Evolutionary conservation across 768 basidiomycete genomes (phyloP), one percentile per base, ranked within the genome.

Genomic region (Ramaria sp.): DNA sequence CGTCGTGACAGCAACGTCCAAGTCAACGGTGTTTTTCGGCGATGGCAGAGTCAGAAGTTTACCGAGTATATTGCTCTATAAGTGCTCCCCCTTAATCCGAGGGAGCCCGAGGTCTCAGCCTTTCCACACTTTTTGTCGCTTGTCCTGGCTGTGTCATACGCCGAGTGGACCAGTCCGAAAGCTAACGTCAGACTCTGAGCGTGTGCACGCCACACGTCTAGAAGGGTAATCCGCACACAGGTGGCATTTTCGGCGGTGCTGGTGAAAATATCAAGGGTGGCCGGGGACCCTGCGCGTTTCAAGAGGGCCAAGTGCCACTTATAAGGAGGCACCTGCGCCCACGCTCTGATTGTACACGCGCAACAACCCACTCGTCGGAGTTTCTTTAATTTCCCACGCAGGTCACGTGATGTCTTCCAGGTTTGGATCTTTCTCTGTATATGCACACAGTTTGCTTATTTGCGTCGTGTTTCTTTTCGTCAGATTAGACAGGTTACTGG

Each of bases 401-500:
- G 53, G 44, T 55, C 53, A 55, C 53, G 53, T 55, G 53, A 47
- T 55, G 53, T 47, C 53, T 30, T 55, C 53, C 53, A 55, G 53
- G 53, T 55, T 25, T 47, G 52, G 50, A 52, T n/a, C 16, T 5
- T 16, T 27, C n/a, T 13, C 4, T 50, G 9, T 27, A 30, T 18
- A 32, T 48, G 32, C 13, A 12, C 8, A 27, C 3, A 7, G 12
- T 48, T 8, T 25, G 20, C 24, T 25, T 13, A 50, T 37, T 22
- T 7, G 48, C 28, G 7, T 24, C 9, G 12, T 8, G n/a, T 48
- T 30, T 48, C 34, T 18, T 30, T 7, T 22, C 32, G 28, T 32
- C 48, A 95, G 94, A 74, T 83, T 97, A 74, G 96, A 98, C 78
- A 85, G 96, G 69, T 86, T 99, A 73, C 83, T 99, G 66, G 78